Evolutionary conservation across 345 rosid genomes (phyloP), one percentile per base, ranked within the genome.

Genomic region (Microcos paniculata): DNA sequence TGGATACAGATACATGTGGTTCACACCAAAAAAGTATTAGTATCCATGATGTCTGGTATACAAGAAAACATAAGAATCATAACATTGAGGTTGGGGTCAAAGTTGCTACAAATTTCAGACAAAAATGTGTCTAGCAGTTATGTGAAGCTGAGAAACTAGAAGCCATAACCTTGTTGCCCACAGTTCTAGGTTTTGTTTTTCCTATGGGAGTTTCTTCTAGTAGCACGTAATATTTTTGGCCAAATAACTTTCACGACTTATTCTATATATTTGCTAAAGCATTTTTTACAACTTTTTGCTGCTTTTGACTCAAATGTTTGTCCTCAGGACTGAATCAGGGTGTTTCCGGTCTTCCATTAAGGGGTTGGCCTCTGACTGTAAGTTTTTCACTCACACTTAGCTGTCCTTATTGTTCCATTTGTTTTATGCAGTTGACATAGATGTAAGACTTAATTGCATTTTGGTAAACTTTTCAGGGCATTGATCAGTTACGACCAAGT

Each of bases 331-430:
- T 81, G 63, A 86, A 82, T 78, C 94, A 81, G 74, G 87, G 94
- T 59, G 84, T 81, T 56, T 72, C 87, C 42, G 79, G 86, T 73
- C 86, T 90, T 81, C 91, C 94, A 12, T 80, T 88, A 74, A 90
- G 86, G 85, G 91, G 91, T 24, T 90, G 90, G 94, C 94, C 94
- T 76, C 76, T 88, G 69, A 84, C 89, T 62, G 91, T 88, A 84
- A 85, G 91, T n/a, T n/a, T 85, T 73, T 23, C 58, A 57, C 49
- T 28, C 77, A 35, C 26, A 45, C 57, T 49, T 73, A 49, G 18
- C 48, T 28, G 16, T 78, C n/a, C 33, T 65, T 18, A 13, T 11
- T 66, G 26, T 75, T 58, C 14, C 11, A 15, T 42, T 30, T 30
- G 28, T 58, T 14, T 63, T 26, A 19, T 55, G 45, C 75, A 77